Evolutionary conservation across 805 yeast genomes (phyloP).

Genomic region (Yamadazyma laniorum): DNA sequence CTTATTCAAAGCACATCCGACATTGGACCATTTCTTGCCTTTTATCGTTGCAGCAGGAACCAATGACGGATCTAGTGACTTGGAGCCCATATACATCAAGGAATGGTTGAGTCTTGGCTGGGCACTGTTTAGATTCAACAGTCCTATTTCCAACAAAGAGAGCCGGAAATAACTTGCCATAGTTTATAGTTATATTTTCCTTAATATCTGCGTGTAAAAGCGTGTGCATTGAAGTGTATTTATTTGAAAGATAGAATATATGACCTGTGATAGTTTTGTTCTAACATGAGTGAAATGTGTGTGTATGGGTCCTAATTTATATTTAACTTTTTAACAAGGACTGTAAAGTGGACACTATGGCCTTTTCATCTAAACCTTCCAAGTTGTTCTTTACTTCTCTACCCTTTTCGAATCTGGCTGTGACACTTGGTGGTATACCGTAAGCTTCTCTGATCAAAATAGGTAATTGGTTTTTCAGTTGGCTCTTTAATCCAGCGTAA

Average conservation of each 20-base stretch:
- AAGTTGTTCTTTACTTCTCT: constrained; percentile 48
- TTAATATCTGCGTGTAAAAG: too few relatives aligned
- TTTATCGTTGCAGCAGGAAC: constrained; percentile 60
- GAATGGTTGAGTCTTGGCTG: constrained; percentile 56
- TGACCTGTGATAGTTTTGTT: not conserved
- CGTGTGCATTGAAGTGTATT: too few relatives aligned
- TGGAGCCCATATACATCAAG: constrained; percentile 46
- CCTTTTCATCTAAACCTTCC: constrained; percentile 47
- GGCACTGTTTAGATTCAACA: constrained; percentile 60
- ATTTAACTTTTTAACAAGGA: constrained; percentile 35
- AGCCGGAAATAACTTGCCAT: too few relatives aligned
- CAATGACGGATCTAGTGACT: constrained; percentile 39
- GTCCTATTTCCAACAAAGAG: too few relatives aligned
- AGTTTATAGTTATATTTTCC: too few relatives aligned
- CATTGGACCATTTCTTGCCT: constrained; percentile 73
- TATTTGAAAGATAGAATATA: too few relatives aligned
- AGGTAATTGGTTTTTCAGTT: constrained; percentile 62
- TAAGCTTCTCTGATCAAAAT: constrained; percentile 75
- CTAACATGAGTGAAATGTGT: constrained; percentile 3
- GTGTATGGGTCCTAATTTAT: too few relatives aligned
- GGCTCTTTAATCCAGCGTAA: constrained; percentile 61
- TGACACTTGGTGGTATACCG: constrained; percentile 70
- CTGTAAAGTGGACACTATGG: constrained; percentile 40
- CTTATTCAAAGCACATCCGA: constrained; percentile 63
- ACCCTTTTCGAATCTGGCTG: constrained; percentile 67